phyloP scores from a whole-genome alignment of 2,329 filamentous ascomycete genomes.

The Fusarium sambucinum region DNA sequence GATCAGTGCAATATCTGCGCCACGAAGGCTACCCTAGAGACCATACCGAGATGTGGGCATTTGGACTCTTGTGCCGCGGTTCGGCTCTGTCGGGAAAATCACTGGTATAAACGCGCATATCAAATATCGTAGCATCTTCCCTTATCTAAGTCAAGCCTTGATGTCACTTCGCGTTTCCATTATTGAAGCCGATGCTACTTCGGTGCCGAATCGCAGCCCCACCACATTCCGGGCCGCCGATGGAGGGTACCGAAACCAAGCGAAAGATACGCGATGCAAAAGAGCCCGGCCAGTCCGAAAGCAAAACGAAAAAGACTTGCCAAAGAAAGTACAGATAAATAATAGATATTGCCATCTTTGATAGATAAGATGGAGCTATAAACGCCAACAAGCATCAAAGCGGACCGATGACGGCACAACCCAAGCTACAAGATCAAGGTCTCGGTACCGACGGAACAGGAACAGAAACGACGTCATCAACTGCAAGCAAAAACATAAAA shows the following conservation, averaged over 20 bases:
- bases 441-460: constrained; percentile 29
- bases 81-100: background rate
- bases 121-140: background rate
- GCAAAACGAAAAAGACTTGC: background rate
- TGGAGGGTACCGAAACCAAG: constrained; percentile 20
- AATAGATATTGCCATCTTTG: background rate
- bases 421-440: constrained; percentile 19
- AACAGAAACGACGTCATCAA: constrained; percentile 32
- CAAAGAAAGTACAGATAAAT: background rate
- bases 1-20: background rate
- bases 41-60: accelerated
- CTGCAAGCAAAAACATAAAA: constrained; percentile 27
- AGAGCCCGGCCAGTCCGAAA: constrained; percentile 8
- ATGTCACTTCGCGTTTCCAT: constrained; percentile 20
- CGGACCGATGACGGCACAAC: constrained; percentile 34
- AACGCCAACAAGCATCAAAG: constrained; percentile 25
- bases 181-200: constrained; percentile 9
- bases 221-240: constrained; percentile 18
- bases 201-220: constrained; percentile 18
- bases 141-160: background rate
- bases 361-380: constrained; percentile 13
- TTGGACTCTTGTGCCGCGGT: background rate
- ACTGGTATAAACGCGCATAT: background rate
- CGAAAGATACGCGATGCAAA: background rate
- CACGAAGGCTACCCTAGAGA: background rate